These are phyloP conservation scores for Leishmania turanica DNA, from an alignment of 208 protist genomes.

Conservation along the genomic window DNA sequence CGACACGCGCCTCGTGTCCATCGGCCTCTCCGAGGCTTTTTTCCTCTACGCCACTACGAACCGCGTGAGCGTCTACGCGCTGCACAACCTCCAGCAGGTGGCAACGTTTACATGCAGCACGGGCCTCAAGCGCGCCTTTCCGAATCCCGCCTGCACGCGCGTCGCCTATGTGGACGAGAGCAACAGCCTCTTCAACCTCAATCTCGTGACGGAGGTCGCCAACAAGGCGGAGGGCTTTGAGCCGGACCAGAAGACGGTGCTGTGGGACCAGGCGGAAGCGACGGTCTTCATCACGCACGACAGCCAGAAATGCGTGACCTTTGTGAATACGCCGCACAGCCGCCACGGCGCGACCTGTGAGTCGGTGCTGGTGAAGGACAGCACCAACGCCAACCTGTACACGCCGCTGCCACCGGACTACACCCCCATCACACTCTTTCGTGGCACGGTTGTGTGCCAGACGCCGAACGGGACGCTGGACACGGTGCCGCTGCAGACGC, in stretches of 20 bases:
- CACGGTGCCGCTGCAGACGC: slow-evolving; percentile 73
- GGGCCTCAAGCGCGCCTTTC: slow-evolving; percentile 76
- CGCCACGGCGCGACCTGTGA: slow-evolving; percentile 89
- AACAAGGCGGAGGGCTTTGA: slow-evolving; percentile 79
- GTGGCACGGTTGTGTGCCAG: slow-evolving; percentile 86
- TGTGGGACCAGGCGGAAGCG: slow-evolving; percentile 95
- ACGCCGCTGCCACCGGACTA: slow-evolving; percentile 72
- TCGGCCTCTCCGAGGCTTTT: slow-evolving; percentile 92
- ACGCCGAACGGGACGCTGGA: slow-evolving; percentile 65
- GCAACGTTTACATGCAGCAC: slow-evolving; percentile 71
- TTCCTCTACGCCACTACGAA: slow-evolving; percentile 92
- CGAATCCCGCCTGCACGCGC: slow-evolving; percentile 92
- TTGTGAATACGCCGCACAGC: slow-evolving; percentile 89
- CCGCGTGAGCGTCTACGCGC: slow-evolving; percentile 81
- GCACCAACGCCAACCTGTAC: slow-evolving; percentile 59
- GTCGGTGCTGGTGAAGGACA: slow-evolving; percentile 69
- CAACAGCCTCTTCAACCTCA: slow-evolving; percentile 85
- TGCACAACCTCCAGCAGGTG: slow-evolving; percentile 89
- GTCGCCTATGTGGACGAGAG: slow-evolving; percentile 91
- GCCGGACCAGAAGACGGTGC: slow-evolving; percentile 54
- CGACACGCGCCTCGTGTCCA: slow-evolving; percentile 64
- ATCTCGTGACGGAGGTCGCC: slow-evolving; percentile 90
- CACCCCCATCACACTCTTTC: slow-evolving; percentile 78
- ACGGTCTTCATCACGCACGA: slow-evolving; percentile 89
- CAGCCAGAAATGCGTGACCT: slow-evolving; percentile 77